Percentiles rank a stretch among this genome's conserved stretches.
Evolutionary conservation across 2,329 filamentous ascomycete species (phyloP).

Genomic region (Cryphonectria nitschkei): DNA sequence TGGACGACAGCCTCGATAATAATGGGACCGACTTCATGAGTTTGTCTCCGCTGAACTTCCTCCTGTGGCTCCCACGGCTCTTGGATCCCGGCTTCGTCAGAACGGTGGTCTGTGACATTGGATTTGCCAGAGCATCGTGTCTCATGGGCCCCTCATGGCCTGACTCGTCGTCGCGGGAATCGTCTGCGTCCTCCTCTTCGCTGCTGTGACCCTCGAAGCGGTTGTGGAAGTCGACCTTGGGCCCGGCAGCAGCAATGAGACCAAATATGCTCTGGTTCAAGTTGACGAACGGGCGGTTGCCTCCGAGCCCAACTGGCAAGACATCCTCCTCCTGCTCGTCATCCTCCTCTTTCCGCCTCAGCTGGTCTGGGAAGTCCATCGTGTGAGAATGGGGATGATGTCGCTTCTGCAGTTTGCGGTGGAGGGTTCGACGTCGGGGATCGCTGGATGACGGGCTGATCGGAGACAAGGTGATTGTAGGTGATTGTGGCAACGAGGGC

Average conservation of each 20-base stretch:
- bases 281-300: conserved; percentile 55
- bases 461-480: conserved; percentile 28
- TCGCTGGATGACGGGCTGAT: conserved; percentile 38
- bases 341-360: conserved; percentile 53
- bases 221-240: conserved; percentile 78
- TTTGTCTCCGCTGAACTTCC: conserved; percentile 66
- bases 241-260: conserved; percentile 86
- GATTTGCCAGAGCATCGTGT: conserved; percentile 24
- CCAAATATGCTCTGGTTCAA: conserved; percentile 96
- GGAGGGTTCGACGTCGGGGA: conserved; percentile 42
- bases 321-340: conserved; percentile 55
- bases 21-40: conserved; percentile 68
- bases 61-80: conserved; percentile 51
- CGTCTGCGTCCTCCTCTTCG: conserved; percentile 74
- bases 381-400: conserved; percentile 38
- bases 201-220: conserved; percentile 80
- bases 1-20: conserved; percentile 50
- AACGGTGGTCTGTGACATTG: conserved; percentile 47
- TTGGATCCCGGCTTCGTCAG: conserved; percentile 36
- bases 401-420: conserved; percentile 50
- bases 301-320: conserved; percentile 50
- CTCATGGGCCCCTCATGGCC: conserved; percentile 1
- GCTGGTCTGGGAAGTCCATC: conserved; percentile 57
- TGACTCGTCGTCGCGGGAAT: conserved; percentile 35
- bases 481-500: conserved; percentile 11